Percentiles rank a stretch among this genome's conserved stretches.
Conservation (phyloP, 768 basidiomycete genomes). For the Asterophora lycoperdoides region DNA sequence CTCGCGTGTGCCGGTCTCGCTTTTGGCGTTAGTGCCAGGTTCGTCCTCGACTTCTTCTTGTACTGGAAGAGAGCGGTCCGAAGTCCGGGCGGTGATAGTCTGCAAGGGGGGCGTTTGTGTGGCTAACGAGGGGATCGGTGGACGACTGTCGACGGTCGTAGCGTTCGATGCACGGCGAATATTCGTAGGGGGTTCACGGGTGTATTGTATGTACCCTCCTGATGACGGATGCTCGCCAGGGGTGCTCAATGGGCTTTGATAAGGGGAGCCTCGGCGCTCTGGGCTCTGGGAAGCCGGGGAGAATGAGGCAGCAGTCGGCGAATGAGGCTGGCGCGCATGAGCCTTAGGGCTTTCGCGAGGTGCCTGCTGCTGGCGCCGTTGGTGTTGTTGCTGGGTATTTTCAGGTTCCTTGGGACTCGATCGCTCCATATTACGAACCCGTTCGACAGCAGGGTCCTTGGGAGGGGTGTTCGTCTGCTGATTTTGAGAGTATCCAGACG, state of each 20-base stretch:
- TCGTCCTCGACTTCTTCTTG: slow-evolving; percentile 78
- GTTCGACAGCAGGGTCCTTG: slow-evolving; percentile 51
- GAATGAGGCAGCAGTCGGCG: slow-evolving; percentile 31
- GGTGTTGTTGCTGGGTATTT: slow-evolving; percentile 28
- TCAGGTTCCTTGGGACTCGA: slow-evolving; percentile 55
- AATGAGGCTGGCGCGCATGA: slow-evolving; percentile 41
- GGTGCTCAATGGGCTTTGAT: slow-evolving; percentile 44
- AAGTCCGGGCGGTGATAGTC: slow-evolving; percentile 49
- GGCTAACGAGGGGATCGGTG: slow-evolving; percentile 31
- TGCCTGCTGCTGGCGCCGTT: slow-evolving; percentile 37
- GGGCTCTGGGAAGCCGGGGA: slow-evolving; percentile 43
- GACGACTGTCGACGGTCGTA: slow-evolving; percentile 23
- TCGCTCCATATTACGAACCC: slow-evolving; percentile 48
- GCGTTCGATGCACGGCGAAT: slow-evolving; percentile 25
- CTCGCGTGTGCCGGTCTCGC: slow-evolving; percentile 22
- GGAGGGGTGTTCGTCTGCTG: slow-evolving; percentile 40
- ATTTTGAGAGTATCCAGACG: slow-evolving; percentile 22
- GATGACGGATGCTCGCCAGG: slow-evolving; percentile 41
- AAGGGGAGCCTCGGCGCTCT: slow-evolving; percentile 50
- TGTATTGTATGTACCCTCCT: slow-evolving; percentile 42
- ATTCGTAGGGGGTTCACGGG: slow-evolving; percentile 42
- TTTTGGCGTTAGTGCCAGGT: slow-evolving; percentile 32
- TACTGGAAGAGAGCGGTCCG: slow-evolving; percentile 70
- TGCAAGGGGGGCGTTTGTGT: slow-evolving; percentile 57
- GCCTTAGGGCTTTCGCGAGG: slow-evolving; percentile 44